phyloP scores from a whole-genome alignment of 2,329 filamentous ascomycete genomes.

The Colletotrichum aenigma region DNA sequence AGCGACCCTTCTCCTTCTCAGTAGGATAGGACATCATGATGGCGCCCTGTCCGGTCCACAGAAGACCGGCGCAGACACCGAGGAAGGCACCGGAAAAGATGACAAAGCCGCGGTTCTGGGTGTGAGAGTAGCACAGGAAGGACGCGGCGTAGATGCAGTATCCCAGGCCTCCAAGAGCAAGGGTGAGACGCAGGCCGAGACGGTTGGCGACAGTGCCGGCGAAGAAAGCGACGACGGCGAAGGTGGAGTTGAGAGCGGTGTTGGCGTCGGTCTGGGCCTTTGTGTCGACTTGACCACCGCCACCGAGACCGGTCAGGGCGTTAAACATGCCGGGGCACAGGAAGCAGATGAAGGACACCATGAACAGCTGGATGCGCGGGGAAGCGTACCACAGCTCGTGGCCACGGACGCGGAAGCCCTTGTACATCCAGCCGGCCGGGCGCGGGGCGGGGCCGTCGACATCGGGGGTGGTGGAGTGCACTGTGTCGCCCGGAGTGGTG shows the following conservation, averaged over 20 bases:
- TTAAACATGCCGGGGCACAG: constrained; percentile 78
- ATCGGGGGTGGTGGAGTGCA: constrained; percentile 10
- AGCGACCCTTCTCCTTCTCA: constrained; percentile 82
- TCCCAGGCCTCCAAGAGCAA: constrained; percentile 76
- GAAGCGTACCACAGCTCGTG: constrained; percentile 73
- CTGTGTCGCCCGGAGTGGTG: background rate
- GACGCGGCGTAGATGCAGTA: constrained; percentile 77
- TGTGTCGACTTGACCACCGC: constrained; percentile 61
- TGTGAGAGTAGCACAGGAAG: constrained; percentile 75
- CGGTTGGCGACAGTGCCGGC: constrained; percentile 81
- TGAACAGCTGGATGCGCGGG: constrained; percentile 71
- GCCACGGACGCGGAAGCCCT: constrained; percentile 57
- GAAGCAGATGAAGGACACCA: constrained; percentile 64
- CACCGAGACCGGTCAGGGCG: constrained; percentile 68
- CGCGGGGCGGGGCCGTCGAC: constrained; percentile 31
- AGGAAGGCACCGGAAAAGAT: constrained; percentile 79
- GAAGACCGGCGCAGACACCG: constrained; percentile 77
- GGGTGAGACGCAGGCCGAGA: constrained; percentile 70
- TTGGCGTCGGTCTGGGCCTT: constrained; percentile 68
- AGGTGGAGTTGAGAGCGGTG: constrained; percentile 75
- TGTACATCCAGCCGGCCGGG: constrained; percentile 71
- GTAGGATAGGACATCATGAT: constrained; percentile 91
- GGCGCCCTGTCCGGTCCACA: constrained; percentile 84
- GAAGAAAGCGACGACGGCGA: constrained; percentile 70
- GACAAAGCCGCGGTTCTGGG: constrained; percentile 69